phyloP scores from a whole-genome alignment of 805 yeast genomes.

The Saturnispora sekii region DNA sequence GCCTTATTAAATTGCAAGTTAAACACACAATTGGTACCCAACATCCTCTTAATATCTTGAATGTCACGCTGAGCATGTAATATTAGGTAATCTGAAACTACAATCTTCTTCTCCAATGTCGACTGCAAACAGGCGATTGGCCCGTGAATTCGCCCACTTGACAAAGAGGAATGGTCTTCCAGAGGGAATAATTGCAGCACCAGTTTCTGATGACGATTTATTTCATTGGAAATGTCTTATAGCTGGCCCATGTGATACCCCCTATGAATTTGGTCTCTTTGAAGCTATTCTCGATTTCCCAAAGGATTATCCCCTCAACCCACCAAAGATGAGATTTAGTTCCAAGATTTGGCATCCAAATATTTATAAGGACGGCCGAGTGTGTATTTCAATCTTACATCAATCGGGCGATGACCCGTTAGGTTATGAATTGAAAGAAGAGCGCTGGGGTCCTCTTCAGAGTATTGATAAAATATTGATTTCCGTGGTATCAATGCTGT shows the following conservation, averaged over 20 bases:
- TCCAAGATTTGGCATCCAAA: conserved; percentile 90
- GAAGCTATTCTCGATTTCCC: conserved; percentile 38
- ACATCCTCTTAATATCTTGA: no score
- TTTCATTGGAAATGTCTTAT: conserved; percentile 45
- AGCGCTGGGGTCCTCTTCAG: conserved; percentile 97
- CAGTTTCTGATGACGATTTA: conserved; percentile 50
- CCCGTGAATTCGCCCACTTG: conserved; percentile 84
- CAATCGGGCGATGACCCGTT: conserved; percentile 97
- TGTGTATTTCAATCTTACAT: conserved; percentile 90
- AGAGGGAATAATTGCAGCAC: conserved; percentile 94
- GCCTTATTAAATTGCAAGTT: no score
- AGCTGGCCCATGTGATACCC: conserved; percentile 45
- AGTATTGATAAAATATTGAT: conserved; percentile 92
- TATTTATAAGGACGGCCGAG: conserved; percentile 88
- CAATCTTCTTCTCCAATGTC: conserved; percentile 6
- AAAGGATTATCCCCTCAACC: conserved; percentile 44
- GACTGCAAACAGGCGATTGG: conserved; percentile 71
- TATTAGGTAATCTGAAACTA: no score
- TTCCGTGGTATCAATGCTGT: conserved; percentile 91
- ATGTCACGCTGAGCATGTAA: no score
- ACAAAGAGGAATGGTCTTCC: conserved; percentile 61
- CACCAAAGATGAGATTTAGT: conserved; percentile 54
- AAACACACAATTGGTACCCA: no score
- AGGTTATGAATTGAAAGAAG: conserved; percentile 91
- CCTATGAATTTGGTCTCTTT: conserved; percentile 50